Conservation (phyloP, 1,139 yeast genomes). For the Hemisphaericaspora xylanilytica region DNA sequence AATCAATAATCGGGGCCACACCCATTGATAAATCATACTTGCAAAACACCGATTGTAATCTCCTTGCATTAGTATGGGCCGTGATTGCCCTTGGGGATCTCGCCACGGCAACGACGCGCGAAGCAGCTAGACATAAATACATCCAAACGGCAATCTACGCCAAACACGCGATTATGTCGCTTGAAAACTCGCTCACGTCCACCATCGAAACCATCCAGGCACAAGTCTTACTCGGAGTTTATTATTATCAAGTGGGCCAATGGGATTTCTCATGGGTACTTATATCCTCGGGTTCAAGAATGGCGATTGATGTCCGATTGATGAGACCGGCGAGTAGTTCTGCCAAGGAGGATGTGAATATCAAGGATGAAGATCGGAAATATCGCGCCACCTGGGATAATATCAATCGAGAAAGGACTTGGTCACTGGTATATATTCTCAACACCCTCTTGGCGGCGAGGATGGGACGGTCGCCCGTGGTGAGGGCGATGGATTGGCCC, state of each 20-base stretch:
- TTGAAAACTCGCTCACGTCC: conserved; percentile 22
- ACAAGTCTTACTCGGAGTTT: conserved; percentile 21
- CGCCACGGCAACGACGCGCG: conserved; percentile 9
- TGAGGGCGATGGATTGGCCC: conserved; percentile 26
- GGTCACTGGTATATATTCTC: conserved; percentile 22
- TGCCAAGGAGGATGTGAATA: conserved; percentile 1
- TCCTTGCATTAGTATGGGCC: conserved; percentile 24
- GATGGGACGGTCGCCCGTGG: conserved; percentile 24
- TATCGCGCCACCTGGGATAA: conserved; percentile 16
- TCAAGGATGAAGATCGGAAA: conserved; percentile 11
- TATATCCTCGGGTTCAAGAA: conserved; percentile 22
- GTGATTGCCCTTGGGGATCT: conserved; percentile 20
- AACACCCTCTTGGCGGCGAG: conserved; percentile 24
- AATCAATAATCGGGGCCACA: conserved; percentile 3
- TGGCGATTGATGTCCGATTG: conserved; percentile 27
- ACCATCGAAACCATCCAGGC: conserved; percentile 28
- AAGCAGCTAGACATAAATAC: conserved; percentile 1
- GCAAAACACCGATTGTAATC: conserved; percentile 18
- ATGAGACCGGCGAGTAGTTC: conserved; percentile 16
- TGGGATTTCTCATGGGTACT: conserved; percentile 29
- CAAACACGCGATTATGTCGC: conserved; percentile 21
- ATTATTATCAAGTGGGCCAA: conserved; percentile 23
- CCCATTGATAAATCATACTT: conserved; percentile 5
- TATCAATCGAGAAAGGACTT: conserved; percentile 23
- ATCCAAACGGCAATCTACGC: conserved; percentile 17